phyloP scores from a whole-genome alignment of 495 filamentous ascomycete genomes.

The Penicillium salamii region DNA sequence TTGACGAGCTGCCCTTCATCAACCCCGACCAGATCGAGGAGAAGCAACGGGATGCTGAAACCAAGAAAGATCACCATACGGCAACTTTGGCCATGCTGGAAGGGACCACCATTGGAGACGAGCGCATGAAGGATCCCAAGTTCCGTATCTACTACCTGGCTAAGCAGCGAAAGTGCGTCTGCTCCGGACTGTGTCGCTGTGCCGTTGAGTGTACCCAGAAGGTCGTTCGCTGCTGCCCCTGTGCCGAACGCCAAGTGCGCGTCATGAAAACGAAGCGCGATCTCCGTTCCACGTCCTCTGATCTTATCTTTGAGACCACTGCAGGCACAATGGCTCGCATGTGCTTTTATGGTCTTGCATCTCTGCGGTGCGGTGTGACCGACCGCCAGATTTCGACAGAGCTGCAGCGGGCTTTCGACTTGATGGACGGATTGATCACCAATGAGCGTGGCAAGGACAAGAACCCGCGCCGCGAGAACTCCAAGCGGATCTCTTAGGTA shows the following conservation, averaged over 20 bases:
- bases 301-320: constrained; percentile 19
- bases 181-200: constrained; percentile 31
- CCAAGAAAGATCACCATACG: constrained; percentile 29
- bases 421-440: constrained; percentile 27
- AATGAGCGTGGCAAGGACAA: constrained; percentile 19
- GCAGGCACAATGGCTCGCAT: constrained; percentile 24
- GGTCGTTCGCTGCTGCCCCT: constrained; percentile 31
- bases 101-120: constrained; percentile 31
- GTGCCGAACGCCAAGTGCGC: constrained; percentile 35
- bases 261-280: constrained; percentile 23
- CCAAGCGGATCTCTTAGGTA: no score
- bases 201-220: constrained; percentile 28
- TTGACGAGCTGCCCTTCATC: constrained; percentile 25
- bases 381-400: constrained; percentile 18
- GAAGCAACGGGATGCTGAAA: constrained; percentile 19
- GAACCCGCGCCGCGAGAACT: no score
- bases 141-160: constrained; percentile 18
- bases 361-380: constrained; percentile 12
- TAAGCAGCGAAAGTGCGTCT: constrained; percentile 37
- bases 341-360: constrained; percentile 28
- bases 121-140: constrained; percentile 25
- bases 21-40: constrained; percentile 15
- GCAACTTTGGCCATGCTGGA: constrained; percentile 31
- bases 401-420: constrained; percentile 17
- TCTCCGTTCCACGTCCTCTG: constrained; percentile 3